Evolutionary conservation across 208 protist species (phyloP), one percentile per base, ranked within the genome.

Genomic region (Blastocrithidia nonstop): DNA sequence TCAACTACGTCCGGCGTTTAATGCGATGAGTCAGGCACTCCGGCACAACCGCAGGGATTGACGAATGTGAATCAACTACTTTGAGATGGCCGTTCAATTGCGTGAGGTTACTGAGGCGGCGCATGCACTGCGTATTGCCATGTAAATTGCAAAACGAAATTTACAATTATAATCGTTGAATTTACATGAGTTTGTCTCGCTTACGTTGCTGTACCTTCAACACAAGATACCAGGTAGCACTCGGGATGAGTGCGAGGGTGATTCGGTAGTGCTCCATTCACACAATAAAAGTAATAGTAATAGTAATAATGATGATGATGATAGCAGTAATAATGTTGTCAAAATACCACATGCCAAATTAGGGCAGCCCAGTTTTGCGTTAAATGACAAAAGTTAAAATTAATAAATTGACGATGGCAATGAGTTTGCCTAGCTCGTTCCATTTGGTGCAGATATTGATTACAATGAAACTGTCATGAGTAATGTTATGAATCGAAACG

Each of bases 31-130:
- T 52, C 83, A 93, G 48, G 87, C 80, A 0, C 60, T 92, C 26
- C 68, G 73, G 33, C 80, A 88, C 63, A 88, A 89, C 50, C 66
- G 82, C 11, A 57, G 73, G 11, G 66, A 84, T 54, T 94, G 87
- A 83, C 76, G 74, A 24, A 94, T 94, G 80, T 92, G 82, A 80
- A 74, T 89, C 45, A 94, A 94, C 57, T 89, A 92, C 66, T 88
- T 90, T 36, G 61, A 77, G 19, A 87, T 94, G 40, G 78, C 75
- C 13, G 82, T 71, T 48, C 62, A 91, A 49, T 60, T 94, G 23
- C 67, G 62, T 37, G 87, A 94, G 53, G 77, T 92, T 39, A 68
- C 62, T 7, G 79, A 88, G 61, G 72, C 80, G 32, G 84, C 82
- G 1, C 74, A 88, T 52, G 74, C 85, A 16, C 59, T 93, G 8